Evolutionary conservation across 257 asterid genomes (phyloP).

Genomic region (Fraxinus pennsylvanica): DNA sequence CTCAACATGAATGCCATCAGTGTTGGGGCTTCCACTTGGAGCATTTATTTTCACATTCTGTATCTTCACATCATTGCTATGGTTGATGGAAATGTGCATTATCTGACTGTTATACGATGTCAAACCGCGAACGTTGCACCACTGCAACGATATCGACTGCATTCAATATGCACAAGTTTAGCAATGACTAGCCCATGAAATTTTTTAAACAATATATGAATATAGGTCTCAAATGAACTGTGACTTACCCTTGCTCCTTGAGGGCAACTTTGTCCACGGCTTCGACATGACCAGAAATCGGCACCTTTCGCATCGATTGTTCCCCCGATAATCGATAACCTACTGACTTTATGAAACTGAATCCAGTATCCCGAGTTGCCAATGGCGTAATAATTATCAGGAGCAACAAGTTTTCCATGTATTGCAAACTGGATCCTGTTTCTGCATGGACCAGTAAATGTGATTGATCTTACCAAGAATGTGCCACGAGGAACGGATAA

Average conservation of each 20-base stretch:
- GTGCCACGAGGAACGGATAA: conserved; percentile 64
- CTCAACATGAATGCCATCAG: conserved; percentile 65
- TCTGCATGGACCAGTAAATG: conserved; percentile 67
- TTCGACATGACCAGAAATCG: conserved; percentile 60
- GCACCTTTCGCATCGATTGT: conserved; percentile 65
- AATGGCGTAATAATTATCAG: conserved; percentile 39
- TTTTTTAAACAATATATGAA: neutral
- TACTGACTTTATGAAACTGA: conserved; percentile 56
- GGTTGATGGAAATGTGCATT: conserved; percentile 46
- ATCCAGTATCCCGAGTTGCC: conserved; percentile 66
- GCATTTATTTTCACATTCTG: conserved; percentile 51
- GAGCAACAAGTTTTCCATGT: conserved; percentile 65
- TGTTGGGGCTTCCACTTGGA: conserved; percentile 73
- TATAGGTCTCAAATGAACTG: neutral
- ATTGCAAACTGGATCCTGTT: conserved; percentile 49
- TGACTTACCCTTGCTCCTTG: conserved; percentile 63
- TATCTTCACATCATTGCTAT: conserved; percentile 45
- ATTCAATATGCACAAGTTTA: neutral
- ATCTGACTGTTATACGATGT: conserved; percentile 54
- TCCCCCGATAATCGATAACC: conserved; percentile 59
- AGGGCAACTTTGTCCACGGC: conserved; percentile 44
- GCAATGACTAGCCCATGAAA: too few relatives aligned
- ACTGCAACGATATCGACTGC: conserved; percentile 64
- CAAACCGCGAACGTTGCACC: conserved; percentile 57
- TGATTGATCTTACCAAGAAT: conserved; percentile 39